These are phyloP conservation scores for Aureobasidium pullulans DNA, from an alignment of 2,329 filamentous ascomycete genomes.

Conservation along the genomic window DNA sequence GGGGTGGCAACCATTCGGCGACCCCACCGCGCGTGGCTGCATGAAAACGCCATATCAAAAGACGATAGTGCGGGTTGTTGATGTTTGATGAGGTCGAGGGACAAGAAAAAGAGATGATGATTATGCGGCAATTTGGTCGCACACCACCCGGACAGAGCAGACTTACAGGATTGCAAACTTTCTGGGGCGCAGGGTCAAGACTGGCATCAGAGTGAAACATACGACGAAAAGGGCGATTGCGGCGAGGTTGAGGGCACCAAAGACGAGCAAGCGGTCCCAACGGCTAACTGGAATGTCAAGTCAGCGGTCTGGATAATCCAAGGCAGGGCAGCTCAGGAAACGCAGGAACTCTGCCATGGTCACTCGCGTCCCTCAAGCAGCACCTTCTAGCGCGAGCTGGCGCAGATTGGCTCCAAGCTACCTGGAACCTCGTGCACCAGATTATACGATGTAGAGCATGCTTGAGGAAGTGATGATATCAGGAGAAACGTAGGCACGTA, in stretches of 20 bases:
- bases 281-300: constrained; percentile 64
- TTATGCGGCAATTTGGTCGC: constrained; percentile 8
- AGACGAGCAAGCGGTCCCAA: constrained; percentile 92
- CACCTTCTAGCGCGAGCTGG: not conserved
- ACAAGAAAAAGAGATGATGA: not conserved
- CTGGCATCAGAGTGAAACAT: constrained; percentile 82
- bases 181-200: constrained; percentile 70
- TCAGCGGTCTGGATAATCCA: constrained; percentile 3
- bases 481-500: constrained; percentile 51
- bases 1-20: constrained; percentile 6
- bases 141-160: constrained; percentile 9
- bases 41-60: constrained; percentile 4
- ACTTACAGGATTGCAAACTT: constrained; percentile 98
- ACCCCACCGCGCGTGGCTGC: constrained; percentile 13
- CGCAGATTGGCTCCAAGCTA: constrained; percentile 9
- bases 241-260: constrained; percentile 82
- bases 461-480: constrained; percentile 16
- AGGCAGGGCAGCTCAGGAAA: constrained; percentile 20
- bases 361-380: not conserved
- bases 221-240: constrained; percentile 88
- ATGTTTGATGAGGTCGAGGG: not conserved
- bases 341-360: constrained; percentile 33
- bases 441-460: constrained; percentile 6
- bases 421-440: constrained; percentile 5
- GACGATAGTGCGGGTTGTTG: not conserved